Evolutionary conservation across 768 basidiomycete genomes (phyloP).

Genomic region (Leccinum arenicola): DNA sequence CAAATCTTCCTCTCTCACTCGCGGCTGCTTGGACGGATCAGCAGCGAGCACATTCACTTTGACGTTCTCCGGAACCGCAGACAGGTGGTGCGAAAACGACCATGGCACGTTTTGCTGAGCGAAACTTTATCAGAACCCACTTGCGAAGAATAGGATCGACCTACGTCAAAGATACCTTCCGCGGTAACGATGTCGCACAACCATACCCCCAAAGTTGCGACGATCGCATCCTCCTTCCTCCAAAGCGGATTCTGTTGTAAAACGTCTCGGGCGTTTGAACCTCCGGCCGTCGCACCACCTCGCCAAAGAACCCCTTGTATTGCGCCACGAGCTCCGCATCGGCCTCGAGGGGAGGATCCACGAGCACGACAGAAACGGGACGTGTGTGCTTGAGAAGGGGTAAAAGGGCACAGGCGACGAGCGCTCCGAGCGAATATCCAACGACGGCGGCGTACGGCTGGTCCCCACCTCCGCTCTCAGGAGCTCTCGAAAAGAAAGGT

Average conservation of each 20-base stretch:
- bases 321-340: not conserved
- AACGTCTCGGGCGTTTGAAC: not conserved
- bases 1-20: conserved; percentile 2
- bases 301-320: not conserved
- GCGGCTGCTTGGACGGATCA: conserved; percentile 7
- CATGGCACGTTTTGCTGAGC: conserved; percentile 23
- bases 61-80: conserved; percentile 7
- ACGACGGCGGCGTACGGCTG: conserved; percentile 13
- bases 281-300: not conserved
- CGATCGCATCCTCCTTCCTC: conserved; percentile 6
- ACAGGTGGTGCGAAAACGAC: conserved; percentile 16
- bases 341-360: conserved; percentile 17
- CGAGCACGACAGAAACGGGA: conserved; percentile 14
- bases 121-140: not conserved
- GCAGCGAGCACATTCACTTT: conserved; percentile 12
- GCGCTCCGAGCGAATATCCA: conserved; percentile 21
- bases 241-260: not conserved
- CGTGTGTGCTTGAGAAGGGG: conserved; percentile 10
- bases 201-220: not conserved
- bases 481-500: conserved; percentile 4
- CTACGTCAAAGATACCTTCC: conserved; percentile 14
- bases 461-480: not conserved
- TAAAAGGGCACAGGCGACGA: conserved; percentile 14
- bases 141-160: not conserved
- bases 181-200: conserved; percentile 9